These are phyloP conservation scores for Miamiensis avidus DNA, from an alignment of 169 alveolate species.

Conservation along the genomic window DNA sequence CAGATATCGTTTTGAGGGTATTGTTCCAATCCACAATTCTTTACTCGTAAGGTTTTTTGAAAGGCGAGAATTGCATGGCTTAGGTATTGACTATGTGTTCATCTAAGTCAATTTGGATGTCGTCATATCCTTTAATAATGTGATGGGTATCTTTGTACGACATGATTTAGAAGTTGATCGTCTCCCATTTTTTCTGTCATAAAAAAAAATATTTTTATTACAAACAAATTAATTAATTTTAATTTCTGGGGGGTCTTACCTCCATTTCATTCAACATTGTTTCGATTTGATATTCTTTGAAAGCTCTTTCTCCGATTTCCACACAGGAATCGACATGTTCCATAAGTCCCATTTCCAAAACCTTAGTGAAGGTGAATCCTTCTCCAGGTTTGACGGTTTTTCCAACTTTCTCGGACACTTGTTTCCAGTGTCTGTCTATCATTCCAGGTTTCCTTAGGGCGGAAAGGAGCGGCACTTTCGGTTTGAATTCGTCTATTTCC, in stretches of 20 bases:
- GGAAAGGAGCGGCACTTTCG: slow-evolving; percentile 88
- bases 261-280: slow-evolving; percentile 84
- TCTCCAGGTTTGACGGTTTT: slow-evolving; percentile 78
- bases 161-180: slow-evolving; percentile 70
- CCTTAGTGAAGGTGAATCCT: slow-evolving; percentile 81
- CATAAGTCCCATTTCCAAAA: slow-evolving; percentile 76
- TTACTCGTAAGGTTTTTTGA: slow-evolving; percentile 93
- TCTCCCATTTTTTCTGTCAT: slow-evolving; percentile 67
- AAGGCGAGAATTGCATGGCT: slow-evolving; percentile 92
- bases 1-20: slow-evolving; percentile 87
- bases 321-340: slow-evolving; percentile 70
- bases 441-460: slow-evolving; percentile 91
- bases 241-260: too few species aligned
- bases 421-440: slow-evolving; percentile 92
- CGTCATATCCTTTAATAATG: slow-evolving; percentile 84
- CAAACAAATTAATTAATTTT: too few species aligned
- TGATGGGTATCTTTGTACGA: slow-evolving; percentile 69
- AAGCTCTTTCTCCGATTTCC: slow-evolving; percentile 90
- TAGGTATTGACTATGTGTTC: slow-evolving; percentile 93
- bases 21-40: slow-evolving; percentile 91
- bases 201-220: too few species aligned
- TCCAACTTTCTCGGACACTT: slow-evolving; percentile 78
- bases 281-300: slow-evolving; percentile 85
- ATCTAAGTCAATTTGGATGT: slow-evolving; percentile 90
- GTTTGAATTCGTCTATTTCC: slow-evolving; percentile 86